Percentiles rank a stretch among this genome's conserved stretches.
Evolutionary conservation across 2,329 filamentous ascomycete genomes (phyloP).

Genomic region (Clarireedia homoeocarpa): DNA sequence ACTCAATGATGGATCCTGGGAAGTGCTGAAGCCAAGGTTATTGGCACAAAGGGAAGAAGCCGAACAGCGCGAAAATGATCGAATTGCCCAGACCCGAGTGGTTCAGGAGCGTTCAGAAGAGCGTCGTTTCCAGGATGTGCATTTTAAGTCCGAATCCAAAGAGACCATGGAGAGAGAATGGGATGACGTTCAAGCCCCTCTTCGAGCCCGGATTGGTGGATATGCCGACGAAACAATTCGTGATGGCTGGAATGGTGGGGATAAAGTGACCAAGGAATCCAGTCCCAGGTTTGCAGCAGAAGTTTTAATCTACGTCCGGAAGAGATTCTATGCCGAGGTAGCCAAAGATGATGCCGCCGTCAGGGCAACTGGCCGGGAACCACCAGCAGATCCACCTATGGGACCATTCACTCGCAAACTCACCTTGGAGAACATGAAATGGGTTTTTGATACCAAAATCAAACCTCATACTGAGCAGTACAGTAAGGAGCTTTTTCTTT

Average conservation of each 20-base stretch:
- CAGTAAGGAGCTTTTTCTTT: slow-evolving; percentile 68
- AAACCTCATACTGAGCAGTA: slow-evolving; percentile 58
- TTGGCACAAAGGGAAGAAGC: slow-evolving; percentile 57
- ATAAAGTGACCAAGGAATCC: slow-evolving; percentile 54
- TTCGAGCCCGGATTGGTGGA: slow-evolving; percentile 55
- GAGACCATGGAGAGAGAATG: slow-evolving; percentile 60
- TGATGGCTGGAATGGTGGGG: slow-evolving; percentile 56
- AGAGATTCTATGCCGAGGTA: slow-evolving; percentile 56
- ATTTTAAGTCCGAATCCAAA: slow-evolving; percentile 40
- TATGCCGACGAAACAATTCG: slow-evolving; percentile 66
- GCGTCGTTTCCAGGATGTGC: slow-evolving; percentile 23
- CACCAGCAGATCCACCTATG: slow-evolving; percentile 40
- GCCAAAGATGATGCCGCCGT: slow-evolving; percentile 44
- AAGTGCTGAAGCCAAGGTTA: slow-evolving; percentile 58
- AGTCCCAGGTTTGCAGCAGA: slow-evolving; percentile 64
- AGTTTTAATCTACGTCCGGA: slow-evolving; percentile 59
- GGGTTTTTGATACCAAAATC: slow-evolving; percentile 72
- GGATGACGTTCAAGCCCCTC: slow-evolving; percentile 60
- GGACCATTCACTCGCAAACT: slow-evolving; percentile 53
- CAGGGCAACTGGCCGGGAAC: slow-evolving; percentile 38
- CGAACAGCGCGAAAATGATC: slow-evolving; percentile 47
- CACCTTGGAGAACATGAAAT: slow-evolving; percentile 80
- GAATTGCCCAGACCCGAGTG: slow-evolving; percentile 26
- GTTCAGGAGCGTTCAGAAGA: slow-evolving; percentile 33
- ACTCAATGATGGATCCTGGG: slow-evolving; percentile 63